These are phyloP conservation scores for Globisporangium polare DNA, from an alignment of 352 stramenopile genomes.

Conservation along the genomic window DNA sequence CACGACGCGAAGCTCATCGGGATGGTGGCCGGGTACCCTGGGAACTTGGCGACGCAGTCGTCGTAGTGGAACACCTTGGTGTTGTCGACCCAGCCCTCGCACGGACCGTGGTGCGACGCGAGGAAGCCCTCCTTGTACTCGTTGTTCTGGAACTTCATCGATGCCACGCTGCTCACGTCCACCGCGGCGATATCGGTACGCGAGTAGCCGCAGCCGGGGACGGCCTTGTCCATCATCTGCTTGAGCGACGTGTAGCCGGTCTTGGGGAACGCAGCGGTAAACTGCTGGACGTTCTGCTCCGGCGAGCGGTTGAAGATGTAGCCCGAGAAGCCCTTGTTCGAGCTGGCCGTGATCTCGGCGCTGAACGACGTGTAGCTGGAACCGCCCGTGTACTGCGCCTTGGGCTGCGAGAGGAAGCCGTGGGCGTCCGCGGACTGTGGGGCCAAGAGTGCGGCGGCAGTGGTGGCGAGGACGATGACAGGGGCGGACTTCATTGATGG, in stretches of 20 bases:
- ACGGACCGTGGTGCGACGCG: conserved; percentile 39
- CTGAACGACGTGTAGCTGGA: conserved; percentile 8
- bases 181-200: too few relatives aligned
- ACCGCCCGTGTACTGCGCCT: conserved; percentile 13
- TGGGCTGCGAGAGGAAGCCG: conserved; percentile 9
- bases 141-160: conserved; percentile 48
- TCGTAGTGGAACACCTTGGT: conserved; percentile 28
- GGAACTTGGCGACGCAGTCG: conserved; percentile 39
- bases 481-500: conserved; percentile 10
- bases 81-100: conserved; percentile 42
- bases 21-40: conserved; percentile 39
- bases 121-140: conserved; percentile 34
- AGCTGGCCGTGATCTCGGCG: too few relatives aligned
- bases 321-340: too few relatives aligned
- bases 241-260: too few relatives aligned
- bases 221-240: too few relatives aligned
- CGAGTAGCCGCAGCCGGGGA: too few relatives aligned
- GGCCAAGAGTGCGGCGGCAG: not conserved
- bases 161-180: conserved; percentile 30
- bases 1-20: conserved; percentile 46
- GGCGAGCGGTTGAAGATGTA: too few relatives aligned
- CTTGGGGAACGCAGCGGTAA: too few relatives aligned
- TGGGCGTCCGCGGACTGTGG: conserved; percentile 1
- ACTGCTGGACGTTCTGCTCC: too few relatives aligned
- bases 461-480: conserved; percentile 1